Conservation (phyloP, 2,329 filamentous ascomycete genomes). For the Passalora sequoiae region DNA sequence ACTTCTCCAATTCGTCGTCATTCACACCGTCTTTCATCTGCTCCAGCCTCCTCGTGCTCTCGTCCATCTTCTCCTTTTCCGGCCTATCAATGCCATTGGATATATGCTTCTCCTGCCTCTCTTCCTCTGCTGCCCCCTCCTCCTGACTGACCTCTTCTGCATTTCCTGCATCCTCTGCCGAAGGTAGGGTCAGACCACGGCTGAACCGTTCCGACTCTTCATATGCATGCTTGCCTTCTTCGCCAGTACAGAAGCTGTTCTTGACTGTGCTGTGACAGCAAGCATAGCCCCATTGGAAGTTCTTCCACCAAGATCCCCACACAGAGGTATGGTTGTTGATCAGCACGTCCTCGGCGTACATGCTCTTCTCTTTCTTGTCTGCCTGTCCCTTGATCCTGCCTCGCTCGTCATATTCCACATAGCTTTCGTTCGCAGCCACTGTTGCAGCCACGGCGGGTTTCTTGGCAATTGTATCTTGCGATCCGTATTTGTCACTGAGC, state of each 20-base stretch:
- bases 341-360: slow-evolving; percentile 82
- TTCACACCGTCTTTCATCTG: slow-evolving; percentile 74
- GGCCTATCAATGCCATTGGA: slow-evolving; percentile 41
- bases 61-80: slow-evolving; percentile 39
- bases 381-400: slow-evolving; percentile 85
- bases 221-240: slow-evolving; percentile 76
- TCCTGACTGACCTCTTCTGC: slow-evolving; percentile 35
- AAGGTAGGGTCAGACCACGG: slow-evolving; percentile 41
- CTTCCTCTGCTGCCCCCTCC: slow-evolving; percentile 42
- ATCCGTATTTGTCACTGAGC: slow-evolving; percentile 78
- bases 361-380: slow-evolving; percentile 72
- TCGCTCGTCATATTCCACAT: slow-evolving; percentile 89
- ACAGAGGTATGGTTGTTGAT: slow-evolving; percentile 88
- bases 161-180: slow-evolving; percentile 23
- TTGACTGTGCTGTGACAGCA: slow-evolving; percentile 92
- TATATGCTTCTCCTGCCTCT: slow-evolving; percentile 37
- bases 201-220: slow-evolving; percentile 65
- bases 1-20: slow-evolving; percentile 81
- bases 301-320: slow-evolving; percentile 96
- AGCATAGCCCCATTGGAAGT: slow-evolving; percentile 92
- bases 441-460: slow-evolving; percentile 57
- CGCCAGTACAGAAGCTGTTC: slow-evolving; percentile 96
- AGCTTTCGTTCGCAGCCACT: slow-evolving; percentile 75
- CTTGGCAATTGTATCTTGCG: slow-evolving; percentile 56
- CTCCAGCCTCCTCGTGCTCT: slow-evolving; percentile 66